Conservation (phyloP, 257 asterid species). For the Linderniella brevidens region DNA sequence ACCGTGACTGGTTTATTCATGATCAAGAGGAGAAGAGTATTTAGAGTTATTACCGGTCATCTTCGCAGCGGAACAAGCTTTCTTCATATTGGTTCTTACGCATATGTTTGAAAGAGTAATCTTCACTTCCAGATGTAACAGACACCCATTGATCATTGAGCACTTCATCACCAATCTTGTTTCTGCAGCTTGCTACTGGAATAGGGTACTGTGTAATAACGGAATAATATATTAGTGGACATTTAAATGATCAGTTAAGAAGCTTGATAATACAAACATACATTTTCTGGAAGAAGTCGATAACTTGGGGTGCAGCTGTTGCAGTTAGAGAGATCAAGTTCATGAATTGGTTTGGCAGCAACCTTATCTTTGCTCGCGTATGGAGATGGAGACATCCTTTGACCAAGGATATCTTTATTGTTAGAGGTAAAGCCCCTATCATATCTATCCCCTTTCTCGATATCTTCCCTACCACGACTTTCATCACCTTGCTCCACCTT, state of each 20-base stretch:
- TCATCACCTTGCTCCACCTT: slow-evolving; percentile 23
- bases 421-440: slow-evolving; percentile 18
- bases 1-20: not conserved
- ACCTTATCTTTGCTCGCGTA: slow-evolving; percentile 32
- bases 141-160: slow-evolving; percentile 73
- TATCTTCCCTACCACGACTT: slow-evolving; percentile 20
- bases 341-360: slow-evolving; percentile 50
- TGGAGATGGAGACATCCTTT: slow-evolving; percentile 20
- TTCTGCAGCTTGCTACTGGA: slow-evolving; percentile 42
- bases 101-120: slow-evolving; percentile 33
- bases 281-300: slow-evolving; percentile 34
- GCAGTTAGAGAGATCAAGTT: slow-evolving; percentile 65
- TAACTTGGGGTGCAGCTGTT: slow-evolving; percentile 36
- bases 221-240: slow-evolving; percentile 13
- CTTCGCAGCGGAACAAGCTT: slow-evolving; percentile 27
- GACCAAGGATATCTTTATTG: slow-evolving; percentile 27
- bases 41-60: slow-evolving; percentile 36
- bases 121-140: slow-evolving; percentile 75
- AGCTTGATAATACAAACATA: slow-evolving; percentile 9
- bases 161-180: slow-evolving; percentile 42
- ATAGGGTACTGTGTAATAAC: slow-evolving; percentile 36
- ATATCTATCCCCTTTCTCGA: slow-evolving; percentile 27
- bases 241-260: slow-evolving; percentile 5
- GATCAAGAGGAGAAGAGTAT: not conserved
- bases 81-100: slow-evolving; percentile 33